Percentiles rank a stretch among this genome's conserved stretches.
phyloP scores from a whole-genome alignment of 805 yeast species.

The Saccharomyces eubayanus region DNA sequence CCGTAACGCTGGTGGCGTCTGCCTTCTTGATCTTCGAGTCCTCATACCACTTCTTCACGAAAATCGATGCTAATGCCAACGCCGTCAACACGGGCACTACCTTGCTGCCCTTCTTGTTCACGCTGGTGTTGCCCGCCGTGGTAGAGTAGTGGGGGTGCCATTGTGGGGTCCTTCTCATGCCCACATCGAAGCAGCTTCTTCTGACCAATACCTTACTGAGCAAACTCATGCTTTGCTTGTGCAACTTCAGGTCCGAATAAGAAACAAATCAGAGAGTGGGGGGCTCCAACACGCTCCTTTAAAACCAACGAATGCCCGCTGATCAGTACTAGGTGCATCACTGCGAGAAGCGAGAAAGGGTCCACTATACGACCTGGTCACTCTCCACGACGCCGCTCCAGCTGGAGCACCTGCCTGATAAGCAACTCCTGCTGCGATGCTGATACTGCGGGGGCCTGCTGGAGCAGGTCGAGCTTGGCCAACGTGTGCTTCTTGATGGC shows the following conservation, averaged over 20 bases:
- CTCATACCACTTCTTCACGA: not conserved
- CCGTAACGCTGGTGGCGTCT: constrained; percentile 11
- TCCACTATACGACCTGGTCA: not conserved
- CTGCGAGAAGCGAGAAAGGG: not conserved
- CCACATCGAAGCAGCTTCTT: not conserved
- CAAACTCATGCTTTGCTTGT: not conserved
- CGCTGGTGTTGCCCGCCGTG: not conserved
- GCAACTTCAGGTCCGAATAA: not conserved
- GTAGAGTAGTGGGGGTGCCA: not conserved
- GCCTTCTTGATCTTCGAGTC: not conserved
- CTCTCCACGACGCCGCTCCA: not conserved
- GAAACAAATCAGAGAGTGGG: not conserved
- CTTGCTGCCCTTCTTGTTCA: not conserved
- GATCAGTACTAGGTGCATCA: not conserved
- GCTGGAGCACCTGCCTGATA: not conserved
- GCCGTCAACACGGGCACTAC: not conserved
- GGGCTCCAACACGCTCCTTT: not conserved
- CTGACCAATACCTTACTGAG: not conserved
- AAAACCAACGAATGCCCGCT: not conserved
- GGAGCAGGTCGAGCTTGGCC: not conserved
- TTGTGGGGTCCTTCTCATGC: not conserved
- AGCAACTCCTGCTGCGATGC: not conserved
- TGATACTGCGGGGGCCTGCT: not conserved
- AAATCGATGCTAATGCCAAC: not conserved
- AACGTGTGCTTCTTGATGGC: not conserved